Base-by-base conservation (phyloP, 129 eudicot genomes). In the Solidago caesia region DNA sequence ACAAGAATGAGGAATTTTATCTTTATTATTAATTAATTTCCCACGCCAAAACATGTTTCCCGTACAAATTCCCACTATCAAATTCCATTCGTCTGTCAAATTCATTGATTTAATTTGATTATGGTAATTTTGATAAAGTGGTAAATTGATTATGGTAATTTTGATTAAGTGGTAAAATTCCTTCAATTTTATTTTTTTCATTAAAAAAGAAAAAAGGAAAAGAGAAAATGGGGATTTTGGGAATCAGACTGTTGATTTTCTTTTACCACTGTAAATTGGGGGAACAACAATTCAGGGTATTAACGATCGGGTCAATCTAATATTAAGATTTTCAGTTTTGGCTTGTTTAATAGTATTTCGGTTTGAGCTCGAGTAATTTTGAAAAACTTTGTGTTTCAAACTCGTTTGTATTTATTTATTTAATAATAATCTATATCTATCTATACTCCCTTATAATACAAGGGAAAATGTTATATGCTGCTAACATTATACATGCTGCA, bases 41-140 rank as follows among this genome's bases (percentile, higher is more conserved):
- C 67, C 77, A 67, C 77, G 61, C 77, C 77, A 72, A 72, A 72
- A 72, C 77, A 72, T 72, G 25, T 58, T 53, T 70, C 5, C 71
- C n/a, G 71, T 55, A 45, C 45, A 33, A 41, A 67, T 13, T 27
- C 45, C 27, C 21, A 6, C 41, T 15, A 15, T 15, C 64, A 21
- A 21, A 21, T 21, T 21, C 21, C 39, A 33, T 33, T 33, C 39
- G 2, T 33, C 39, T 33, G 39, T 33, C 39, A 33, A 33, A 33
- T 33, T 21, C 21, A 21, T 21, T 21, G 21, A 21, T 21, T 33
- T 33, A 3, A 33, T 33, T 33, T 33, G 39, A 33, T 33, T 33
- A 33, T 33, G 39, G 39, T 29, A 29, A 29, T 47, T 68, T 7
- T 13, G 44, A 41, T 21, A n/a, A 11, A 68, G 72, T 45, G 72